Base-by-base conservation (phyloP, 768 basidiomycete species). In the Boletus eberwhitei region DNA sequence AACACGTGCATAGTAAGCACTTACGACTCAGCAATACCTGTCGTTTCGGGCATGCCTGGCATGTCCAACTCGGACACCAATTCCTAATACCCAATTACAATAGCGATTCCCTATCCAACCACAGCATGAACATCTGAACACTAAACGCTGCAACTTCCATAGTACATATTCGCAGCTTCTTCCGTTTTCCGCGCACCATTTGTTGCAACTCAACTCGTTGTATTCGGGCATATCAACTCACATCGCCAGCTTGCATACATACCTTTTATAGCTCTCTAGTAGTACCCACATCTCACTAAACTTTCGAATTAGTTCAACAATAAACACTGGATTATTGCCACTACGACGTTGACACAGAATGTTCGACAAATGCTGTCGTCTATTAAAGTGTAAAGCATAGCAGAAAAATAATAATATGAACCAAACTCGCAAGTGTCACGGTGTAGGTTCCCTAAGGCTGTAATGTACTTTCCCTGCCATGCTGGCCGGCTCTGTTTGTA, bases 401-500 rank as follows among this genome's bases (percentile, higher is more conserved):
- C 45, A 31, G 36, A 31, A n/a, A 8, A 21, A 43, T 22, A 39
- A 49, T 14, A 9, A 47, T 19, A 16, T 39, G 24, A 35, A 48
- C 32, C 26, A 19, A 22, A 36, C 29, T 12, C 12, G 29, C 36
- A 19, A 37, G 26, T 24, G 48, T n/a, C n/a, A n/a, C n/a, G n/a
- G n/a, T 13, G 19, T n/a, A 40, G n/a, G 26, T 41, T 24, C 36
- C 17, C n/a, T 22, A 54, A 21, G 22, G 40, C 40, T 61, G 58
- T 39, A 58, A 26, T 39, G 43, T n/a, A 53, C 48, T 56, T 48
- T 64, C 68, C 45, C 48, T 65, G 44, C 64, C 50, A 12, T 64
- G 60, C 48, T 68, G 70, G 42, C 36, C 64, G 51, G 89, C 64
- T 55, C 88, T 81, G 38, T 75, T 66, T 29, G 79, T 74, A 69